Evolutionary conservation across 2,329 filamentous ascomycete genomes (phyloP).

Genomic region (Trichoderma breve): DNA sequence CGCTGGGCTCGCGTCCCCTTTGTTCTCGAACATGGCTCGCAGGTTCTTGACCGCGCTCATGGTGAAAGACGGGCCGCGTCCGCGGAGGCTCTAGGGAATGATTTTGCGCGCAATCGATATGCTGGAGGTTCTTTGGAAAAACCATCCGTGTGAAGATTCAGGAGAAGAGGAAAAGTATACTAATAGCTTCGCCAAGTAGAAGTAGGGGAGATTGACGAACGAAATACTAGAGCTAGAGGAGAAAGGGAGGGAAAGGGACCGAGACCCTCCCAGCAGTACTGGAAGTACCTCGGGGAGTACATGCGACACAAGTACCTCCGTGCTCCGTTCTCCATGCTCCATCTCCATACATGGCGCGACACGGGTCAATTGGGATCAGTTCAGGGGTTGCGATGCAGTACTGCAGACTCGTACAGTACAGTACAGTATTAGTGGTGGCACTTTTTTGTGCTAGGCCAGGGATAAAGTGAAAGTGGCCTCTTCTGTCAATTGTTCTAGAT

Average conservation of each 20-base stretch:
- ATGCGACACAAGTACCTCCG: slow-evolving; percentile 8
- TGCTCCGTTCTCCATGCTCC: slow-evolving; percentile 8
- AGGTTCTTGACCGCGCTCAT: slow-evolving; percentile 73
- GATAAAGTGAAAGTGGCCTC: slow-evolving; percentile 9
- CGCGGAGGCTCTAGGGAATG: slow-evolving; percentile 8
- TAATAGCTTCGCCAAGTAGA: not conserved
- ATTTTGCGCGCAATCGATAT: slow-evolving; percentile 6
- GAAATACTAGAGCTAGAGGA: slow-evolving; percentile 7
- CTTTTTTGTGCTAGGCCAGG: not conserved
- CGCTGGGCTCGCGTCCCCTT: slow-evolving; percentile 57
- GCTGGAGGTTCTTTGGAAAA: not conserved
- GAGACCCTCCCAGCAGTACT: not conserved
- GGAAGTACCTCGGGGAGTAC: not conserved
- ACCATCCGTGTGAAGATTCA: not conserved
- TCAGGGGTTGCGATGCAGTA: slow-evolving; percentile 10
- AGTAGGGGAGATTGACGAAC: slow-evolving; percentile 13
- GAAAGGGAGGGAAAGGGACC: slow-evolving; percentile 10
- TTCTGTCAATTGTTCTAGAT: not conserved
- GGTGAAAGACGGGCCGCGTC: slow-evolving; percentile 36
- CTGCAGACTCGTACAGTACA: not conserved
- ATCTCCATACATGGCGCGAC: slow-evolving; percentile 15
- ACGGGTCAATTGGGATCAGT: slow-evolving; percentile 15
- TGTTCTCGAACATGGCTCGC: slow-evolving; percentile 77
- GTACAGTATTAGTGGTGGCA: not conserved
- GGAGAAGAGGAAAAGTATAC: not conserved